Evolutionary conservation across 2,329 filamentous ascomycete genomes (phyloP).

Genomic region (Talaromyces sp.): DNA sequence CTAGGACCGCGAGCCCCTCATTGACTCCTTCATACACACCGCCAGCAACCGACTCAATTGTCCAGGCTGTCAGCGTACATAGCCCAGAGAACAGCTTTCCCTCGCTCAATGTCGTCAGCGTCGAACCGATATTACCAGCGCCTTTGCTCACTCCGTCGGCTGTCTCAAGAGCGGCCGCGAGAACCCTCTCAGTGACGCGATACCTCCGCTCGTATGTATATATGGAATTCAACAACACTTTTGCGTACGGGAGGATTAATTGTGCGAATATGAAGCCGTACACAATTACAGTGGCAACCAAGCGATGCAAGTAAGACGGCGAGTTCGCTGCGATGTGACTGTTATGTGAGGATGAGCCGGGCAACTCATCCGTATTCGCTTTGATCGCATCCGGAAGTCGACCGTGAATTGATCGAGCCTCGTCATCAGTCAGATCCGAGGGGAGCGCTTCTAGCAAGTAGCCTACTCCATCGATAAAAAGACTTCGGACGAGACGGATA

Average conservation of each 20-base stretch:
- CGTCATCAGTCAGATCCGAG: constrained; percentile 29
- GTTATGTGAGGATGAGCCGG: neutral
- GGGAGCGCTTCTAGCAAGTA: constrained; percentile 38
- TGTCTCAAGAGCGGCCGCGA: constrained; percentile 51
- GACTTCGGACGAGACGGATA: constrained; percentile 30
- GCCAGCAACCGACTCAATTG: constrained; percentile 60
- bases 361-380: neutral
- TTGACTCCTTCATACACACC: constrained; percentile 64
- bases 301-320: constrained; percentile 56
- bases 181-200: constrained; percentile 58
- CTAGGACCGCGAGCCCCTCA: constrained; percentile 51
- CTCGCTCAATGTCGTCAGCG: constrained; percentile 60
- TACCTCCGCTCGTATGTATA: constrained; percentile 65
- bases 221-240: constrained; percentile 51
- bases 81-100: constrained; percentile 61
- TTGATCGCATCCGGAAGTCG: constrained; percentile 27
- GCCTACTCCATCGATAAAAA: constrained; percentile 36
- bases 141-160: constrained; percentile 54
- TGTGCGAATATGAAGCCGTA: constrained; percentile 59
- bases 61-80: constrained; percentile 57
- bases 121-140: constrained; percentile 51
- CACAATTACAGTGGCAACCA: constrained; percentile 56
- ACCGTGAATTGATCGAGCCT: constrained; percentile 27
- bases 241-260: constrained; percentile 60
- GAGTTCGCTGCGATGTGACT: neutral